phyloP scores from a whole-genome alignment of 2,329 filamentous ascomycete genomes.

The Fusarium newnesense region DNA sequence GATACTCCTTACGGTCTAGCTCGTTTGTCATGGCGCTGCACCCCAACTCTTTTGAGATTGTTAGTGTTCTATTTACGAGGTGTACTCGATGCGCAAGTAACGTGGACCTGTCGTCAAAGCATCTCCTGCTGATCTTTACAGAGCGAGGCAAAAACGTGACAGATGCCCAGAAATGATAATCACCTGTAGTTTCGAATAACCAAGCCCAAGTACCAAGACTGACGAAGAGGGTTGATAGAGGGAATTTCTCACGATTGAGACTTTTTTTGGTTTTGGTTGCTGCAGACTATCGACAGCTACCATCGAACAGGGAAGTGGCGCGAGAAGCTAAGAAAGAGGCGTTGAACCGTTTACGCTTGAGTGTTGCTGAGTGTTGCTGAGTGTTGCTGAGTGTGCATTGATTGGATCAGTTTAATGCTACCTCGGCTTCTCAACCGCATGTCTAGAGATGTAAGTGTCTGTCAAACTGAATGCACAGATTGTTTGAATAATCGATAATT shows the following conservation, averaged over 20 bases:
- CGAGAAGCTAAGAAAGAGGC: slow-evolving; percentile 7
- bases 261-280: background rate
- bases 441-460: background rate
- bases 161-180: slow-evolving; percentile 23
- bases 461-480: background rate
- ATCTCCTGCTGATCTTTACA: slow-evolving; percentile 24
- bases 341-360: slow-evolving; percentile 21
- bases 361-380: background rate
- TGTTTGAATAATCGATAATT: background rate
- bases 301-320: slow-evolving; percentile 24
- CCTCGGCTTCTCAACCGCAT: background rate
- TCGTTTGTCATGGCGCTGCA: slow-evolving; percentile 5
- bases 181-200: background rate
- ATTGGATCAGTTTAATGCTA: background rate
- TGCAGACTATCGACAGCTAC: background rate
- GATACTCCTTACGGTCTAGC: slow-evolving; percentile 12
- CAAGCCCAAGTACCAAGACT: background rate
- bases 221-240: background rate
- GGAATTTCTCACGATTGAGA: background rate
- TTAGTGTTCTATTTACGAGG: slow-evolving; percentile 26
- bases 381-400: background rate
- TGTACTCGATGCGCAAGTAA: slow-evolving; percentile 20
- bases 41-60: slow-evolving; percentile 26
- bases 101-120: slow-evolving; percentile 1
- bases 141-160: slow-evolving; percentile 25